Percentiles rank a stretch among this genome's conserved stretches.
Conservation (phyloP, 208 protist species). For the Leptomonas pyrrhocoris region DNA sequence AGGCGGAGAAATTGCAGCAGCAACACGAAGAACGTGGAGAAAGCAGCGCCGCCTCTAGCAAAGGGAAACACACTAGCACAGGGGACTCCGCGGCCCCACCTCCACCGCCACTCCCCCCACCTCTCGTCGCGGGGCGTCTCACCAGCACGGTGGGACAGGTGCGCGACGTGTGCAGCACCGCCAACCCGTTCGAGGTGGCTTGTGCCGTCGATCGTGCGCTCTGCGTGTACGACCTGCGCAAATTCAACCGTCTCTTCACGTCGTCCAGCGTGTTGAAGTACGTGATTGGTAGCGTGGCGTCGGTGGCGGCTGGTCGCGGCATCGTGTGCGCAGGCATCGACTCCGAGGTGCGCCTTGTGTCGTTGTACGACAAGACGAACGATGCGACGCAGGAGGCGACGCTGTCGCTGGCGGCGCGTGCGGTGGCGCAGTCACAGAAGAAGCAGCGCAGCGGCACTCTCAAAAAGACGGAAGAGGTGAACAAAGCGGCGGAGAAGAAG, state of each 20-base stretch:
- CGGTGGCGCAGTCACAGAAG: constrained; percentile 18
- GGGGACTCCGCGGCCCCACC: background rate
- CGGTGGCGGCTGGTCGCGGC: constrained; percentile 48
- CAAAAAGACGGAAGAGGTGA: constrained; percentile 8
- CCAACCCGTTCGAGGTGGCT: constrained; percentile 67
- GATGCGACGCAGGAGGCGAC: background rate
- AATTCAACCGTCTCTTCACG: constrained; percentile 66
- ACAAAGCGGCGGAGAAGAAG: too few species aligned
- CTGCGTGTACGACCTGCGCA: constrained; percentile 79
- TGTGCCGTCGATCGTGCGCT: constrained; percentile 65
- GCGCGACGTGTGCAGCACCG: constrained; percentile 58
- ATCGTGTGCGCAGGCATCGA: constrained; percentile 74
- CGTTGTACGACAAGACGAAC: constrained; percentile 26
- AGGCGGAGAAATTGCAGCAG: too few species aligned
- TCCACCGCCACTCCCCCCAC: constrained; percentile 7
- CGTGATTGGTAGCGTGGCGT: constrained; percentile 54
- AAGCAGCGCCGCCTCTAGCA: background rate
- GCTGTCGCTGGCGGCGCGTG: constrained; percentile 24
- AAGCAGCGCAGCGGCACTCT: constrained; percentile 16
- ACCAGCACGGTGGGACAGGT: constrained; percentile 54
- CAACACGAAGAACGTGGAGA: background rate
- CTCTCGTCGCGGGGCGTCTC: constrained; percentile 58
- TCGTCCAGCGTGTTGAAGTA: constrained; percentile 84
- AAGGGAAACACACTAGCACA: background rate
- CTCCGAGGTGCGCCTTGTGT: constrained; percentile 59